These are phyloP conservation scores for Boletus barrowsii DNA, from an alignment of 768 basidiomycete genomes.

Conservation along the genomic window DNA sequence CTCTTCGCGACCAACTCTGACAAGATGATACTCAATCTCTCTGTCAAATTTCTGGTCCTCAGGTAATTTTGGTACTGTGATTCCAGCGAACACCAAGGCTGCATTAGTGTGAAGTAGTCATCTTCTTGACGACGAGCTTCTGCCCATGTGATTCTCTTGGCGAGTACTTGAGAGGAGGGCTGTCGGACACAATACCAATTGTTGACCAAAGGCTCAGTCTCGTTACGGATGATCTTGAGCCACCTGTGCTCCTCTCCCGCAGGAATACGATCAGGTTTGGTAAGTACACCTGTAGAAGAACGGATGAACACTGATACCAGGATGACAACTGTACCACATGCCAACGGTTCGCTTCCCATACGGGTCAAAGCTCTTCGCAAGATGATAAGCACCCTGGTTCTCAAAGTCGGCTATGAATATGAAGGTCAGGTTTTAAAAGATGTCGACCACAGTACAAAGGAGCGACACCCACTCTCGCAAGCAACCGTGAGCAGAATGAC, in stretches of 20 bases:
- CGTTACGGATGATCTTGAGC: slow-evolving; percentile 53
- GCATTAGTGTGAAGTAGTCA: slow-evolving; percentile 46
- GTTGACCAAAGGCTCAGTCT: slow-evolving; percentile 29
- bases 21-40: slow-evolving; percentile 53
- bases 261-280: slow-evolving; percentile 60
- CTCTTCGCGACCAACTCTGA: slow-evolving; percentile 58
- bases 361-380: neutral
- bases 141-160: slow-evolving; percentile 41
- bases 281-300: slow-evolving; percentile 55
- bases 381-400: slow-evolving; percentile 4
- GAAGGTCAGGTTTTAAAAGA: neutral
- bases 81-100: slow-evolving; percentile 54
- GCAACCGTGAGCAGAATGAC: slow-evolving; percentile 1
- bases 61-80: slow-evolving; percentile 48
- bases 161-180: slow-evolving; percentile 21
- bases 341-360: neutral
- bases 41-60: slow-evolving; percentile 54
- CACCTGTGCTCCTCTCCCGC: slow-evolving; percentile 33
- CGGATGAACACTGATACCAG: neutral
- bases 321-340: neutral
- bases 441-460: neutral
- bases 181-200: slow-evolving; percentile 38
- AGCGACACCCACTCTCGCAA: neutral
- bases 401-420: neutral
- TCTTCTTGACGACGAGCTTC: slow-evolving; percentile 56